Conservation (phyloP, 148 eudicot genomes). For the Spergularia marina region DNA sequence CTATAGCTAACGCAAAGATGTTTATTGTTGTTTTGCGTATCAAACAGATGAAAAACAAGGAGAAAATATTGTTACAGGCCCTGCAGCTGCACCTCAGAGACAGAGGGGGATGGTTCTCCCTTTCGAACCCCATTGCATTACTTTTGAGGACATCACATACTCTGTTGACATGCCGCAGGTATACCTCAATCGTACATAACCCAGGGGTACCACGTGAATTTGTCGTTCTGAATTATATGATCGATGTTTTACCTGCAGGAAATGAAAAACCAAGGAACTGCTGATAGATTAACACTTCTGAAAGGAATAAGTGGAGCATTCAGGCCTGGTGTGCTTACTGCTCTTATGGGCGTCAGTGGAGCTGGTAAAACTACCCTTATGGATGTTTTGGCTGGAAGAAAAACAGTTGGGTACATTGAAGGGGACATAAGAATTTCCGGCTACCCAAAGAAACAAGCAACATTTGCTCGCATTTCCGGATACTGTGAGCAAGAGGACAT, state of each 20-base stretch:
- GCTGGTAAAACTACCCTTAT: slow-evolving; percentile 90
- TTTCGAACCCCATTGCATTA: slow-evolving; percentile 54
- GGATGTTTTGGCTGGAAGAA: slow-evolving; percentile 87
- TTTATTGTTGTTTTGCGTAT: neutral
- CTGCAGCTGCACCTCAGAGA: slow-evolving; percentile 1
- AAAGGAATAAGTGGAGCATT: slow-evolving; percentile 73
- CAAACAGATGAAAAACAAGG: slow-evolving; percentile 13
- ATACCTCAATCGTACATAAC: neutral
- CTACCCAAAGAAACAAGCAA: slow-evolving; percentile 64
- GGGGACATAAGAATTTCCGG: slow-evolving; percentile 69
- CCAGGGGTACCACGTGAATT: neutral
- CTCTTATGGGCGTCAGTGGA: slow-evolving; percentile 85
- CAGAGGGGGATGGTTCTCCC: slow-evolving; percentile 62
- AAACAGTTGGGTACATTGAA: slow-evolving; percentile 73
- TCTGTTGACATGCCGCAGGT: slow-evolving; percentile 66
- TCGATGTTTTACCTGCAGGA: slow-evolving; percentile 33
- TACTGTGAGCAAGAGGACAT: slow-evolving; percentile 83
- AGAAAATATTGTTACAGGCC: neutral
- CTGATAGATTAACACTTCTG: slow-evolving; percentile 58
- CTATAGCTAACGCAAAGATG: neutral
- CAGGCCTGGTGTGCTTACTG: slow-evolving; percentile 78
- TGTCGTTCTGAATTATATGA: neutral
- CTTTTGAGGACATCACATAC: slow-evolving; percentile 64
- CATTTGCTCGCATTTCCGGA: slow-evolving; percentile 79
- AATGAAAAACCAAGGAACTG: slow-evolving; percentile 61